phyloP scores from a whole-genome alignment of 768 basidiomycete species.

The Boletus patriciae region DNA sequence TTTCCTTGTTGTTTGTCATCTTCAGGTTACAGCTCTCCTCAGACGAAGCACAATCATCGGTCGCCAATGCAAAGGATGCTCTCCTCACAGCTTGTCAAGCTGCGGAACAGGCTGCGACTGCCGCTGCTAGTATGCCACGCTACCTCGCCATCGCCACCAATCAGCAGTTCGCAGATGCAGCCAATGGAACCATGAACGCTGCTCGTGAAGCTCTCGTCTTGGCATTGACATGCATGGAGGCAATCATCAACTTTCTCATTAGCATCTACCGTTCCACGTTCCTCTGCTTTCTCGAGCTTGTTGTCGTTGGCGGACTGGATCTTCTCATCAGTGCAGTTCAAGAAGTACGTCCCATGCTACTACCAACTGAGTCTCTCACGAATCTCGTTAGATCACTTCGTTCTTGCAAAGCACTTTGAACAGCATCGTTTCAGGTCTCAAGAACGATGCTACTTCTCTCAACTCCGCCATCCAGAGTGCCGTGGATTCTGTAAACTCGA shows the following conservation, averaged over 20 bases:
- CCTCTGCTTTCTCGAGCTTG: conserved; percentile 90
- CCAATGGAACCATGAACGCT: conserved; percentile 76
- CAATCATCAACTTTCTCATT: conserved; percentile 87
- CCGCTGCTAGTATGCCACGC: conserved; percentile 84
- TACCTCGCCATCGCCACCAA: conserved; percentile 86
- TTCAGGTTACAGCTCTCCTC: conserved; percentile 79
- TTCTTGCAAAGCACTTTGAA: conserved; percentile 60
- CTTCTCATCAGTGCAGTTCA: conserved; percentile 81
- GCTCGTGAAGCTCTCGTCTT: conserved; percentile 73
- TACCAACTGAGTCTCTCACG: conserved; percentile 10
- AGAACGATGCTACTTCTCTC: conserved; percentile 63
- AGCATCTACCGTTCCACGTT: conserved; percentile 91
- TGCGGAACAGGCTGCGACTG: conserved; percentile 78
- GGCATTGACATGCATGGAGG: conserved; percentile 81
- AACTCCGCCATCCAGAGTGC: conserved; percentile 67
- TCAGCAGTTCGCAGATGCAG: conserved; percentile 70
- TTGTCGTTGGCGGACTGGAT: conserved; percentile 76
- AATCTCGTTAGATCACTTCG: conserved; percentile 58
- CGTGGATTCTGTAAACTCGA: conserved; percentile 68
- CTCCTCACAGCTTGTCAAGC: conserved; percentile 85
- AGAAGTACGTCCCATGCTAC: conserved; percentile 53
- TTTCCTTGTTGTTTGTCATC: conserved; percentile 85
- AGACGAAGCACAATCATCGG: conserved; percentile 62
- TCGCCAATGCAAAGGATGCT: conserved; percentile 68
- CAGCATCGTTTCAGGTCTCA: conserved; percentile 66